Percentiles rank a stretch among this genome's conserved stretches.
Conservation (phyloP, 2,329 filamentous ascomycete genomes). For the Coniochaeta sp. region DNA sequence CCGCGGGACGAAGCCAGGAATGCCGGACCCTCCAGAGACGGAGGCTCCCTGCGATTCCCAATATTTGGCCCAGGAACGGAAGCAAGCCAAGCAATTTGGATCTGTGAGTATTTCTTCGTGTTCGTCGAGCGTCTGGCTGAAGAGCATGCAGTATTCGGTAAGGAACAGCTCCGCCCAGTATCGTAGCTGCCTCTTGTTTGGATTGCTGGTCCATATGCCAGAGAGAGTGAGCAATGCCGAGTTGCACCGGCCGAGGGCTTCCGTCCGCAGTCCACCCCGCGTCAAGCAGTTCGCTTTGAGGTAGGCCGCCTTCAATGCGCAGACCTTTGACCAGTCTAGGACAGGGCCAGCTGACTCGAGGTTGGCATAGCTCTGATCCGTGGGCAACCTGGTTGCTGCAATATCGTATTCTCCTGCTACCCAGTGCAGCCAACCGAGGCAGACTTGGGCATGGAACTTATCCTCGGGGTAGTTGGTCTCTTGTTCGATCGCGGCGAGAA, state of each 20-base stretch:
- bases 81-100: conserved; percentile 45
- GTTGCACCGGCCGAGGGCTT: conserved; percentile 60
- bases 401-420: conserved; percentile 60
- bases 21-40: conserved; percentile 47
- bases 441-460: conserved; percentile 72
- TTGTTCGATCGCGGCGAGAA: conserved; percentile 49
- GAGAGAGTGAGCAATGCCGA: conserved; percentile 58
- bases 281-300: conserved; percentile 61
- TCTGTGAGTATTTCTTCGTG: conserved; percentile 43
- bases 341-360: conserved; percentile 45
- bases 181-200: conserved; percentile 56
- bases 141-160: conserved; percentile 66
- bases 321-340: conserved; percentile 74
- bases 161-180: conserved; percentile 75
- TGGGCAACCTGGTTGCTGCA: conserved; percentile 55
- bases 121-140: conserved; percentile 49
- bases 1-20: conserved; percentile 51
- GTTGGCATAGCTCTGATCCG: conserved; percentile 46
- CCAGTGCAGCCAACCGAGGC: conserved; percentile 81
- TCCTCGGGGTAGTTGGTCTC: conserved; percentile 49
- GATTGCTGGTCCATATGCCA: conserved; percentile 39
- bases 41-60: conserved; percentile 45
- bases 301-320: conserved; percentile 70
- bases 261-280: conserved; percentile 37
- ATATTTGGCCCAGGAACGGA: conserved; percentile 62